Evolutionary conservation across 768 basidiomycete genomes (phyloP), one percentile per base, ranked within the genome.

Genomic region (Rhizopogon rudus): DNA sequence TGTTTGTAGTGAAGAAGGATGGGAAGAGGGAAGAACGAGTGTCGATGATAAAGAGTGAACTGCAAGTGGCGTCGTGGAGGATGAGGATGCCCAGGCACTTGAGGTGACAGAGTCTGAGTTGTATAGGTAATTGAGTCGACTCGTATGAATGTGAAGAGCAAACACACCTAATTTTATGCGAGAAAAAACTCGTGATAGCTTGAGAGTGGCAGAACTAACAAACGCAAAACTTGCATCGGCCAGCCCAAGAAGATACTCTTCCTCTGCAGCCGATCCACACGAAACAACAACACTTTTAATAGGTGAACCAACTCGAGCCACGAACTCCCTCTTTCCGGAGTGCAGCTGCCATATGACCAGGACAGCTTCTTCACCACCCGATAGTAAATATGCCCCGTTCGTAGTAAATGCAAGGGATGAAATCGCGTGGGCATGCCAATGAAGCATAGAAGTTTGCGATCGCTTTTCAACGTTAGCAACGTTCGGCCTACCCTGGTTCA

Each of bases 381-480:
- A 95, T 46, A 98, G 72, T 16, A 99, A 72, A 68, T 97, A 96
- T 7, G 93, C 88, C 12, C 97, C 97, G 60, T 96, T 94, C 12
- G 86, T 71, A 0, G 93, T 91, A 69, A 98, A 99, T 0, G 85
- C 77, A 28, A 99, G 68, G 1, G 92, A 87, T 3, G 89, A 85
- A 16, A 98, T 91, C 3, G 93, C 82, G 67, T 98, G 96, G 2
- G 96, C 90, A 66, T 99, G 97, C 97, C 97, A 99, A 71, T 98
- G 96, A 51, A 98, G 71, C 5, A 84, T 81, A 3, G 91, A 86
- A 1, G 93, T 95, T 63, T 91, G 88, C 1, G 93, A 82, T 54
- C 82, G 84, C 69, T 87, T 91, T 69, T 88, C 89, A 35, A 88
- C 80, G 14, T 83, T 84, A 37, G 77, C 75, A 41, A 77, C 76